Percentiles rank a stretch among this genome's conserved stretches.
Conservation (phyloP, 23 red algal species). For the Gracilaria vermiculophylla region DNA sequence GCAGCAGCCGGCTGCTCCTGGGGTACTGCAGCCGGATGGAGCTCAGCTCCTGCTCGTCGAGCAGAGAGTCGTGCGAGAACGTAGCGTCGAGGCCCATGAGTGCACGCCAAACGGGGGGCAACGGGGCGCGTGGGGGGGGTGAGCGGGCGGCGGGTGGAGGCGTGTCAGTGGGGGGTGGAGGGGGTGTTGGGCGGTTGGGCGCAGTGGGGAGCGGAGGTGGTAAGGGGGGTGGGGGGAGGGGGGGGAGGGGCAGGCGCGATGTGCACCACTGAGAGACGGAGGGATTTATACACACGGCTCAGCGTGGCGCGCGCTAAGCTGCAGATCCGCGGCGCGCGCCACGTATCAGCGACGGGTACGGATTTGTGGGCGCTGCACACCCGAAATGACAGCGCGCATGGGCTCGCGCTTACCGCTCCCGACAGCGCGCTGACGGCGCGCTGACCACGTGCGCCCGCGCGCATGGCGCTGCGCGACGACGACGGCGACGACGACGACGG, state of each 20-base stretch:
- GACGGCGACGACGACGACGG: no score
- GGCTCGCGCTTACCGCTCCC: background rate
- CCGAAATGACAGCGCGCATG: background rate
- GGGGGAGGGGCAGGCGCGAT: no score
- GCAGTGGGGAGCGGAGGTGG: background rate
- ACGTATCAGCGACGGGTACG: constrained; percentile 1
- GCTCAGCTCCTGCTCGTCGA: background rate
- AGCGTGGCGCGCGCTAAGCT: background rate
- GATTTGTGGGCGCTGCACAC: background rate
- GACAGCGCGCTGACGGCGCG: background rate
- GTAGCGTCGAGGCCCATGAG: background rate
- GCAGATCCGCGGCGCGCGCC: background rate
- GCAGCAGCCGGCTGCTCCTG: constrained; percentile 47
- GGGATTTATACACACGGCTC: no score
- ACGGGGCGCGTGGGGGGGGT: background rate
- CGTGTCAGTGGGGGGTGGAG: background rate
- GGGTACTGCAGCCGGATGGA: constrained; percentile 55
- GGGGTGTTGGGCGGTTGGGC: background rate
- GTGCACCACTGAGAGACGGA: no score
- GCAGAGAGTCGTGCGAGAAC: constrained; percentile 8
- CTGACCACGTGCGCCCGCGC: background rate
- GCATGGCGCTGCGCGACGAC: no score
- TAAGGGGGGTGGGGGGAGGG: no score
- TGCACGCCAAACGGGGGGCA: background rate
- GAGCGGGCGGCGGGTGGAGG: background rate